phyloP scores from a whole-genome alignment of 2,329 filamentous ascomycete species.

The Alternaria arborescens region DNA sequence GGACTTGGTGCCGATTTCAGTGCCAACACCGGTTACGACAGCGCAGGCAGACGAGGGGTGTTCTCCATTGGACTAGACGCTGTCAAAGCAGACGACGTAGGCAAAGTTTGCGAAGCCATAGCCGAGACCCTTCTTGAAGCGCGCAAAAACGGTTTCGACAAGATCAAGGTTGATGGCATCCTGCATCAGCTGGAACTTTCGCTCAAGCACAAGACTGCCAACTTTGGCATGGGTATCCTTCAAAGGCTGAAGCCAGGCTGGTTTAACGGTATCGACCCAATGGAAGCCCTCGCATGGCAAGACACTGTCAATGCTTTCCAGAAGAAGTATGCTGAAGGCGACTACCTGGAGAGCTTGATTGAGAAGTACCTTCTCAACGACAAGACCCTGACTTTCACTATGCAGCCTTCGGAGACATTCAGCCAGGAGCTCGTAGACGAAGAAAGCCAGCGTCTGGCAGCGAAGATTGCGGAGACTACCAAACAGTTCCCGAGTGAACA shows the following conservation, averaged over 20 bases:
- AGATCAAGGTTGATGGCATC: conserved; percentile 90
- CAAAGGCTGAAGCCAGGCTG: conserved; percentile 88
- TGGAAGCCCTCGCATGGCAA: conserved; percentile 91
- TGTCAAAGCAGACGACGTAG: conserved; percentile 81
- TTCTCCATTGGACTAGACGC: conserved; percentile 92
- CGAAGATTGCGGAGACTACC: conserved; percentile 76
- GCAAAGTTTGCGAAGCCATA: conserved; percentile 77
- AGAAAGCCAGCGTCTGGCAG: conserved; percentile 76
- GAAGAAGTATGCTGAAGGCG: conserved; percentile 73
- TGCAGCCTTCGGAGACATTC: conserved; percentile 83
- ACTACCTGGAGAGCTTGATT: conserved; percentile 83
- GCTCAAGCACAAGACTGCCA: conserved; percentile 94
- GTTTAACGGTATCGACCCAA: conserved; percentile 95
- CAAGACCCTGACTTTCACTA: conserved; percentile 89
- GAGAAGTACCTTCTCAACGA: conserved; percentile 92
- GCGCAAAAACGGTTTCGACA: conserved; percentile 80
- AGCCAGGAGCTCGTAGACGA: conserved; percentile 77
- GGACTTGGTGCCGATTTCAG: conserved; percentile 93
- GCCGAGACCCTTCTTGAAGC: conserved; percentile 75
- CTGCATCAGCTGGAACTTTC: conserved; percentile 93
- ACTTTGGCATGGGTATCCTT: conserved; percentile 90
- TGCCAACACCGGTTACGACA: conserved; percentile 91
- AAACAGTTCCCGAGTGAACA: conserved; percentile 74
- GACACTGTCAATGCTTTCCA: conserved; percentile 87
- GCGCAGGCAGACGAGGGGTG: conserved; percentile 76